A percentile compares a stretch with the other conserved stretches of the same genome.
These are phyloP conservation scores for Sequoia sempervirens DNA, from an alignment of 75 land plant species.

Conservation along the genomic window DNA sequence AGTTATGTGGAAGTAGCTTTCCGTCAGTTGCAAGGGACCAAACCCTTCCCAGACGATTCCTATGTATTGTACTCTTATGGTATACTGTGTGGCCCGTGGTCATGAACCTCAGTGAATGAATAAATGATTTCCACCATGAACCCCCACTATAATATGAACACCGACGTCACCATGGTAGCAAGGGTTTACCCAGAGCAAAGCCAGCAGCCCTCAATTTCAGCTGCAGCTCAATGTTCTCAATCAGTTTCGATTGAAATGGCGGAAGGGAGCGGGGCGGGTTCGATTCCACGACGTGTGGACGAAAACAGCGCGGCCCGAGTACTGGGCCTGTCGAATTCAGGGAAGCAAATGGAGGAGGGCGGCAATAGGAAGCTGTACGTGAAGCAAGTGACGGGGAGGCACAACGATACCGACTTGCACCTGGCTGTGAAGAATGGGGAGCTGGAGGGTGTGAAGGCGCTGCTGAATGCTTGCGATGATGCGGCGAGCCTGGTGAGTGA, in stretches of 20 bases:
- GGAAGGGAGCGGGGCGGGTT: constrained; percentile 7
- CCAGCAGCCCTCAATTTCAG: not conserved
- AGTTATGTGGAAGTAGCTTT: not conserved
- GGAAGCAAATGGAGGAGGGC: constrained; percentile 17
- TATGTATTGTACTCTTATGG: not conserved
- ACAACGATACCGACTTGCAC: constrained; percentile 66
- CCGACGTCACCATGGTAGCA: not conserved
- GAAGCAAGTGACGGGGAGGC: constrained; percentile 66
- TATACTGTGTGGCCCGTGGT: not conserved
- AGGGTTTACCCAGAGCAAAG: constrained; percentile 3
- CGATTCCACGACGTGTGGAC: constrained; percentile 21
- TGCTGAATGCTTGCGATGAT: constrained; percentile 14
- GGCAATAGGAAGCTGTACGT: constrained; percentile 49
- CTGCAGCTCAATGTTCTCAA: not conserved
- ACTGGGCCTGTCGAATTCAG: constrained; percentile 46
- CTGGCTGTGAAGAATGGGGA: constrained; percentile 38
- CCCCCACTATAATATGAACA: not conserved
- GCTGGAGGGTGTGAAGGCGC: constrained; percentile 47
- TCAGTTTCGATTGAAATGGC: not conserved
- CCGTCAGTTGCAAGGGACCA: not conserved
- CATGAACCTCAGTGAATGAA: not conserved
- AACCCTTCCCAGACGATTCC: not conserved
- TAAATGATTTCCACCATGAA: not conserved
- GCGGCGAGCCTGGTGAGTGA: constrained; percentile 36
- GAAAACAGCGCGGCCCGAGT: constrained; percentile 18